Base-by-base conservation (phyloP, 208 protist genomes). In the Acanthamoeba culbertsoni region DNA sequence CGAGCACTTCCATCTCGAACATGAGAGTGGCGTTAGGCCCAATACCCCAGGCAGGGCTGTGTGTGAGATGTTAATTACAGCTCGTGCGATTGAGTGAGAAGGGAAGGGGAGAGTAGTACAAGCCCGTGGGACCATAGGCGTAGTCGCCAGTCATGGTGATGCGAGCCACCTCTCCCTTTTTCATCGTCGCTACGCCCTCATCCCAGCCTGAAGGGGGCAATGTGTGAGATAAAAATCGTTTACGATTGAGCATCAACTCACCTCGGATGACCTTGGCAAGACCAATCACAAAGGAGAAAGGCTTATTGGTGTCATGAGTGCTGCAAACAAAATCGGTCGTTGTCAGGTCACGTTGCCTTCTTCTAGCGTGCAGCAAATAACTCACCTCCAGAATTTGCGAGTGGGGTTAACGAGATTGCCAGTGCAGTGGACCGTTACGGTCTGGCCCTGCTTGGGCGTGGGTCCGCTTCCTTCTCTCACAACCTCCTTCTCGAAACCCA, bases 361-460 rank as follows among this genome's bases (percentile, higher is more conserved):
- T 42, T 57, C 7, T 35, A 0, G 57, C 42, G 2, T 4, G 26
- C 6, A 77, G 31, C 7, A 14, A 5, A 37, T 51, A 10, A 4
- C 20, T 4, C 37, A 92, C 86, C 86, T 92, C 86, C 86, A 92
- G 86, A 92, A 92, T 57, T 92, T 92, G 43, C 63, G 37, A 10
- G 40, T 48, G 20, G 86, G 57, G 57, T 77, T 92, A 57, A 12
- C 31, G 55, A 92, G 62, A 57, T 79, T 75, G 10, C 86, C 86
- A 8, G 86, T 92, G 86, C 86, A 92, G 86, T 92, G 86, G 43
- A 92, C 86, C 7, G 86, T 92, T 7, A 92, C 86, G 1, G 86
- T 92, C 46, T 92, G 86, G 51, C 86, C 86, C 43, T 77, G 43
- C n/a, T 46, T 92, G 42, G 86, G 86, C 28, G 57, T 92, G 12